Base-by-base conservation (phyloP, 805 yeast species). In the Wickerhamomyces ciferrii region DNA sequence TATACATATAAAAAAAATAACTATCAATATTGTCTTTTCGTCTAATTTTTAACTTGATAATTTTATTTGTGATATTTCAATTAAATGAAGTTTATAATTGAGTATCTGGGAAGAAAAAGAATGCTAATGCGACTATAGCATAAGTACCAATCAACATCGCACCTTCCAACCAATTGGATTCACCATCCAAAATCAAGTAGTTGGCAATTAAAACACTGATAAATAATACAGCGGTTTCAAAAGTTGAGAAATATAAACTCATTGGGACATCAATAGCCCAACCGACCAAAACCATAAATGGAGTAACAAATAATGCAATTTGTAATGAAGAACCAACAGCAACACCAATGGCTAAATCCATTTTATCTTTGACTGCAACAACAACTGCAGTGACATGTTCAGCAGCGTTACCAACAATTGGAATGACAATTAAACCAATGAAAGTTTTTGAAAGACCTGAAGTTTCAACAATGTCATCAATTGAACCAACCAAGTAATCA, bases 381-480 rank as follows among this genome's bases (percentile, higher is more conserved):
- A 89, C 78, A 34, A 94, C 85, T 3, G 98, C 96, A 18, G 99
- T 94, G 44, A 89, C 98, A 66, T 94, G 99, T 67, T 94, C 99
- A 13, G 98, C 98, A 3, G 99, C 99, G 60, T 94, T 94, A 47
- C 98, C 99, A 24, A 94, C 98, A 52, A 94, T 92, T 37, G 99
- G 99, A 51, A 94, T 84, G 41, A 94, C 81, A 55, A 94, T 84
- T 54, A 94, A 74, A 63, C 98, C 98, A 59, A 94, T 89, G 59
- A 94, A 94, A 0, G 98, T 90, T 76, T 92, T 91, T 39, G 96
- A 87, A 45, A 94, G 73, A 4, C 96, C 96, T 2, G 96, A 81
- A 27, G 81, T 69, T 48, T 72, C 87, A 34, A 94, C 98, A 52
- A 92, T 80, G 47, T 79, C 85, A 67, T 94, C 98, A 58, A 94